A percentile compares a stretch with the other conserved stretches of the same genome.
Conservation (phyloP, 345 rosid genomes). For the Camelina neglecta region DNA sequence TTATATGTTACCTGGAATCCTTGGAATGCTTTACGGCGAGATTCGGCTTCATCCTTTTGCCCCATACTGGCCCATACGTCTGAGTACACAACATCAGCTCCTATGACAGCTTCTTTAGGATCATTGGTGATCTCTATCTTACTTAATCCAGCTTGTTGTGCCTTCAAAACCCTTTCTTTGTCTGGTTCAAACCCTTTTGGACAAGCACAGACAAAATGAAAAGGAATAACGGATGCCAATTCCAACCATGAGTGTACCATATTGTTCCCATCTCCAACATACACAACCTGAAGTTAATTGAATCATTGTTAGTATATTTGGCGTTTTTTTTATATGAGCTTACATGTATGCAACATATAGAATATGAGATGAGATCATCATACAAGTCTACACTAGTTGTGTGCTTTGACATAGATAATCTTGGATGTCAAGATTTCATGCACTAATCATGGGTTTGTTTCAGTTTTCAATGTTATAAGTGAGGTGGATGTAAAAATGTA, state of each 20-base stretch:
- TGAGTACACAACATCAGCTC: conserved; percentile 98
- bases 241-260: conserved; percentile 94
- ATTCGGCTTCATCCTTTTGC: conserved; percentile 93
- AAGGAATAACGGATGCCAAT: conserved; percentile 89
- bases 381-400: background rate
- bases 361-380: background rate
- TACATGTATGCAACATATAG: background rate
- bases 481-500: background rate
- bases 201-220: conserved; percentile 94
- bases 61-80: conserved; percentile 99
- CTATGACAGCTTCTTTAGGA: conserved; percentile 83
- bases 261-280: conserved; percentile 97
- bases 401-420: background rate
- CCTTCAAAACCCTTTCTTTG: conserved; percentile 73
- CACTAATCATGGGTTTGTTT: conserved; percentile 5
- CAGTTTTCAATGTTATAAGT: background rate
- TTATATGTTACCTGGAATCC: conserved; percentile 79
- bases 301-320: background rate
- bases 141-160: conserved; percentile 74
- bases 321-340: background rate
- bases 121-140: conserved; percentile 90
- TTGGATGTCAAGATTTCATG: background rate
- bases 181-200: conserved; percentile 93
- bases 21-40: conserved; percentile 75
- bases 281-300: conserved; percentile 70